Conservation (phyloP, 495 filamentous ascomycete genomes). For the Stereocaulon alpinum region DNA sequence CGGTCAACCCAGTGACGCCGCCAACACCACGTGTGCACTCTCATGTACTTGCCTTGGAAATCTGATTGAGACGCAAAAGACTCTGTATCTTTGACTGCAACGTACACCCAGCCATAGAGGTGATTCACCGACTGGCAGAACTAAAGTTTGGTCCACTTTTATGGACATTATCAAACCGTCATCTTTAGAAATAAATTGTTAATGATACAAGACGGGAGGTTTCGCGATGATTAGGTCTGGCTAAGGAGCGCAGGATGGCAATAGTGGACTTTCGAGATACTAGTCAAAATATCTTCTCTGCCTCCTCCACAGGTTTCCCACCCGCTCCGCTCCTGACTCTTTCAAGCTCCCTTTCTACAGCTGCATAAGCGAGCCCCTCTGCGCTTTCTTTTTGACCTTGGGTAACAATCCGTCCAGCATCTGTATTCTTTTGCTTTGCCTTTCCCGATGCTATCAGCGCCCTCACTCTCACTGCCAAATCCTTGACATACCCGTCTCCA, state of each 20-base stretch:
- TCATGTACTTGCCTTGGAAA: background rate
- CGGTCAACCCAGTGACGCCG: background rate
- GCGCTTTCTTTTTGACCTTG: background rate
- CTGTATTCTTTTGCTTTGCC: slow-evolving; percentile 27
- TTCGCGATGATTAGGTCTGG: too few relatives aligned
- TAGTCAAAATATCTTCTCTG: slow-evolving; percentile 12
- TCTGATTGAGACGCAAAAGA: background rate
- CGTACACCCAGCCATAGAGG: too few relatives aligned
- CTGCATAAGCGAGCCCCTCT: slow-evolving; percentile 10
- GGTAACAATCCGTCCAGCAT: background rate
- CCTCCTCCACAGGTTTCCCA: slow-evolving; percentile 23
- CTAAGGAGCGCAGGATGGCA: too few relatives aligned
- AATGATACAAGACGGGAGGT: too few relatives aligned
- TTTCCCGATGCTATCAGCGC: slow-evolving; percentile 29
- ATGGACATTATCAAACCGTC: too few relatives aligned
- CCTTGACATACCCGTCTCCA: slow-evolving; percentile 72
- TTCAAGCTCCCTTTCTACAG: slow-evolving; percentile 32
- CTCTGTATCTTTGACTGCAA: background rate
- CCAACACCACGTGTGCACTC: background rate
- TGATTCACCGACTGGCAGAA: too few relatives aligned
- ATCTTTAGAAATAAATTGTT: too few relatives aligned
- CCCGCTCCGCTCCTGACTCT: slow-evolving; percentile 23
- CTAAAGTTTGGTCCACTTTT: too few relatives aligned
- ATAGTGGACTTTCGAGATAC: background rate
- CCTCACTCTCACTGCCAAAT: slow-evolving; percentile 39